A percentile compares a stretch with the other conserved stretches of the same genome.
Evolutionary conservation across 2,329 filamentous ascomycete species (phyloP).

Genomic region (Dactylellina cionopaga): DNA sequence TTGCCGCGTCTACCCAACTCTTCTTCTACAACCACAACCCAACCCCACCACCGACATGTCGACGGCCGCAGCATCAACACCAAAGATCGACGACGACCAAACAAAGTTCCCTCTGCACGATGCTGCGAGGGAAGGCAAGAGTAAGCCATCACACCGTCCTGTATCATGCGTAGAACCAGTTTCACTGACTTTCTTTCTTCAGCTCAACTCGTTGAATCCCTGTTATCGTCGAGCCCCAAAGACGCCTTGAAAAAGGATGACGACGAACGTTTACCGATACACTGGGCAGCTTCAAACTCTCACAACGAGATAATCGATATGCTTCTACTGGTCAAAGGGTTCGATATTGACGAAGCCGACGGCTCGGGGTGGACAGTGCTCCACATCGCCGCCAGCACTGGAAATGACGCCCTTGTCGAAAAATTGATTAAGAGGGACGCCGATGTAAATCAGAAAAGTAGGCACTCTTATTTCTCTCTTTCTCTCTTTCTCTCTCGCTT

Average conservation of each 20-base stretch:
- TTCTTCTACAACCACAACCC: slow-evolving; percentile 30
- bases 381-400: slow-evolving; percentile 80
- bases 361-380: slow-evolving; percentile 82
- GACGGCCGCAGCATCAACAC: slow-evolving; percentile 14
- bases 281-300: slow-evolving; percentile 93
- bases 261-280: slow-evolving; percentile 87
- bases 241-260: slow-evolving; percentile 78
- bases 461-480: background rate
- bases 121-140: slow-evolving; percentile 47
- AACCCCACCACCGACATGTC: slow-evolving; percentile 50
- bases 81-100: slow-evolving; percentile 26
- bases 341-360: slow-evolving; percentile 83
- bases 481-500: too few relatives aligned
- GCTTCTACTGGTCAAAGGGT: slow-evolving; percentile 74
- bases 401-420: slow-evolving; percentile 74
- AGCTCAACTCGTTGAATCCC: slow-evolving; percentile 71
- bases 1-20: slow-evolving; percentile 44
- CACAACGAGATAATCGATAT: slow-evolving; percentile 77
- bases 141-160: slow-evolving; percentile 17
- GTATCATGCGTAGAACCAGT: too few relatives aligned
- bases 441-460: slow-evolving; percentile 78
- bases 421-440: slow-evolving; percentile 75
- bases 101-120: slow-evolving; percentile 48
- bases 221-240: slow-evolving; percentile 82
- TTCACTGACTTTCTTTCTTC: slow-evolving; percentile 4